Evolutionary conservation across 768 basidiomycete species (phyloP).

Genomic region (Phylloporus sp.): DNA sequence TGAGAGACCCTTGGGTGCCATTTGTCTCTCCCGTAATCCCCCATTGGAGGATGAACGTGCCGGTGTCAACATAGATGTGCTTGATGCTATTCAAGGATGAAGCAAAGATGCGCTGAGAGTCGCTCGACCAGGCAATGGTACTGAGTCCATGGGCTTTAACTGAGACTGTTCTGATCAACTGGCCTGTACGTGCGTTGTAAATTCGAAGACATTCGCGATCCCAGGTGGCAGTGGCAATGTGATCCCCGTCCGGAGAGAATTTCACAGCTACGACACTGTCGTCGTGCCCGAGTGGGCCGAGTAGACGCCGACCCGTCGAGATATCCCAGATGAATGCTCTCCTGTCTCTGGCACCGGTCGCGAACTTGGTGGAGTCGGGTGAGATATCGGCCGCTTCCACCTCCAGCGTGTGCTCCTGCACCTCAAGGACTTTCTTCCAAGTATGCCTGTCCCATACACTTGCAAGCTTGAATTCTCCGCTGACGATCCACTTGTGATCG

Average conservation of each 20-base stretch:
- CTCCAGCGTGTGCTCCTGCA: not conserved
- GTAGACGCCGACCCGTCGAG: conserved; percentile 1
- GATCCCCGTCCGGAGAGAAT: conserved; percentile 7
- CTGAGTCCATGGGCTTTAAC: not conserved
- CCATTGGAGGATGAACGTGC: not conserved
- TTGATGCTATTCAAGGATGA: not conserved
- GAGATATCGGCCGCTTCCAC: not conserved
- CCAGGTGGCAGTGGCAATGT: not conserved
- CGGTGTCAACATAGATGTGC: not conserved
- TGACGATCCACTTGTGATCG: not conserved
- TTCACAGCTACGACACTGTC: not conserved
- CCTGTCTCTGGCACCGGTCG: conserved; percentile 1
- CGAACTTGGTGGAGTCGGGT: conserved; percentile 6
- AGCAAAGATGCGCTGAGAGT: not conserved
- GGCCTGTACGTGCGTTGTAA: not conserved
- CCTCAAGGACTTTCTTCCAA: not conserved
- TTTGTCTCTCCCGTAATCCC: not conserved
- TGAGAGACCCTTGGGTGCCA: not conserved
- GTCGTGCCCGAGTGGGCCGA: conserved; percentile 7
- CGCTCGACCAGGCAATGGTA: not conserved
- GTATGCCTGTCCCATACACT: not conserved
- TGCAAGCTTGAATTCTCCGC: not conserved
- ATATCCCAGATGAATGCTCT: conserved; percentile 7
- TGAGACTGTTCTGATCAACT: not conserved
- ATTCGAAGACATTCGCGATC: conserved; percentile 1